Conservation (phyloP, 805 yeast genomes). For the Myxozyma kluyveri region DNA sequence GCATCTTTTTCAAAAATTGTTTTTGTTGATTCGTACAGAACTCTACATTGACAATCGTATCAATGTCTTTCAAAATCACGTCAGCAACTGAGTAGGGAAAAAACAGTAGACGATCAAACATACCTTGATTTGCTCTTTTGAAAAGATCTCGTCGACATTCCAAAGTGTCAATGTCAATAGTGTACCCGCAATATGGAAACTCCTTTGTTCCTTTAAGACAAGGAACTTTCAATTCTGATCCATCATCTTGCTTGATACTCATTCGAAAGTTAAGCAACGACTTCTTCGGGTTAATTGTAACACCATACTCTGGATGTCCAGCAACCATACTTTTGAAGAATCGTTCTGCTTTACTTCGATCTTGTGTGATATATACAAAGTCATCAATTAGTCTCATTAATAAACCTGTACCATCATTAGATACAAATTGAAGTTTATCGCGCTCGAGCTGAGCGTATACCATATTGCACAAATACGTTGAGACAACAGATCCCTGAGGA, state of each 20-base stretch:
- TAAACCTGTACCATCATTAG: conserved; percentile 35
- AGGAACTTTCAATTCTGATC: conserved; percentile 5
- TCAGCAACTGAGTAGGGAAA: too few species aligned
- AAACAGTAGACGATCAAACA: neutral
- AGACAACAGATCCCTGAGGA: conserved; percentile 80
- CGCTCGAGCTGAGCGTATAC: conserved; percentile 61
- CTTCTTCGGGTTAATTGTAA: conserved; percentile 44
- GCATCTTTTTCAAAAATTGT: conserved; percentile 2
- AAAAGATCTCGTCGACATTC: conserved; percentile 20
- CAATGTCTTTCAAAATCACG: conserved; percentile 7
- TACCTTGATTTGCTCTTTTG: conserved; percentile 3
- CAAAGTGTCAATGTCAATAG: conserved; percentile 14
- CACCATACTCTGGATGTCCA: conserved; percentile 46
- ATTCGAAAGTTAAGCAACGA: conserved; percentile 37
- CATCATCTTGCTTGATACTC: neutral
- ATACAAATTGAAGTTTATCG: conserved; percentile 36
- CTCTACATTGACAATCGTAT: conserved; percentile 11
- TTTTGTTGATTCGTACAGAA: conserved; percentile 2
- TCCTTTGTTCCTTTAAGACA: conserved; percentile 3
- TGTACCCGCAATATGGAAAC: conserved; percentile 26
- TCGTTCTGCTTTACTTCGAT: conserved; percentile 36
- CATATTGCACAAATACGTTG: conserved; percentile 70
- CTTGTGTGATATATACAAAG: conserved; percentile 64
- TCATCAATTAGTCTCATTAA: conserved; percentile 79
- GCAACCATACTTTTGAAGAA: conserved; percentile 36